Conservation (phyloP, 2,329 filamentous ascomycete species). For the Simplicillium sp. region DNA sequence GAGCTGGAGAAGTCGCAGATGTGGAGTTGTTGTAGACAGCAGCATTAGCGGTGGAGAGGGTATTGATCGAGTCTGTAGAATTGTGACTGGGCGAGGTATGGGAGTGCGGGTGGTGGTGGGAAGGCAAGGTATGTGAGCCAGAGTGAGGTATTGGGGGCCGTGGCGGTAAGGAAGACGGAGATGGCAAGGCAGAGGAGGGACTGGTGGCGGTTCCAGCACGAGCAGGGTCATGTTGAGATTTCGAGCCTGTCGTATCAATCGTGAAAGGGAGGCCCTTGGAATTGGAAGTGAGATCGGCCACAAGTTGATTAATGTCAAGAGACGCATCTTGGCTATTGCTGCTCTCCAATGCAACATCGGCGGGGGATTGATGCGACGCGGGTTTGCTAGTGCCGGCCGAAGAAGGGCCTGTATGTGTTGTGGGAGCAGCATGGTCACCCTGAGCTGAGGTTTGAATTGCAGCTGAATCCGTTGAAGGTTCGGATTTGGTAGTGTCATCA, state of each 20-base stretch:
- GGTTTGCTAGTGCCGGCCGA: too few relatives aligned
- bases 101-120: slow-evolving; percentile 23
- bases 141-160: slow-evolving; percentile 32
- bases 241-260: too few relatives aligned
- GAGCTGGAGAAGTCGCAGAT: background rate
- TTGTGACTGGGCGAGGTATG: too few relatives aligned
- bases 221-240: slow-evolving; percentile 18
- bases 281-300: slow-evolving; percentile 29
- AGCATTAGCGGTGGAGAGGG: too few relatives aligned
- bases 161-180: slow-evolving; percentile 34
- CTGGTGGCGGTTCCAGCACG: slow-evolving; percentile 14
- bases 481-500: slow-evolving; percentile 13
- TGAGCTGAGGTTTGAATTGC: slow-evolving; percentile 2
- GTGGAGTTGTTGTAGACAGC: background rate
- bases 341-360: slow-evolving; percentile 1
- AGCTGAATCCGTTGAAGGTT: slow-evolving; percentile 2
- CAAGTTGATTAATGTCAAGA: slow-evolving; percentile 29
- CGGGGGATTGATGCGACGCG: too few relatives aligned
- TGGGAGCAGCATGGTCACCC: background rate
- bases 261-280: slow-evolving; percentile 4
- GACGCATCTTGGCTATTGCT: slow-evolving; percentile 19
- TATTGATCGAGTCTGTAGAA: too few relatives aligned
- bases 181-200: slow-evolving; percentile 22
- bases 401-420: background rate
- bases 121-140: slow-evolving; percentile 24